Percentiles rank a stretch among this genome's conserved stretches.
These are phyloP conservation scores for Astrothelium subdiscretum DNA, from an alignment of 495 filamentous ascomycete genomes.

Conservation along the genomic window DNA sequence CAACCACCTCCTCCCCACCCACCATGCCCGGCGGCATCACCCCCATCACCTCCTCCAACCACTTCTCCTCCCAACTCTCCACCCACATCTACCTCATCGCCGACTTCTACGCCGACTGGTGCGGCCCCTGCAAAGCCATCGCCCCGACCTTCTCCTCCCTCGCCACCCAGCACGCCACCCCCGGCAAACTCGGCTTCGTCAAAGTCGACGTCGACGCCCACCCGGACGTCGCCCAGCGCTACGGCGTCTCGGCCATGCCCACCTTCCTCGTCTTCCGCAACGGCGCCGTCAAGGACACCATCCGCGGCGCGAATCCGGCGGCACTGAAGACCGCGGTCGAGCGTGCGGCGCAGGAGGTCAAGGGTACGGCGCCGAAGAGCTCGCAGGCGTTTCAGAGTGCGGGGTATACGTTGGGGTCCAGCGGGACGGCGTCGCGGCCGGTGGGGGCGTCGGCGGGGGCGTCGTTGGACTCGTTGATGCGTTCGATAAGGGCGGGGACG, in stretches of 20 bases:
- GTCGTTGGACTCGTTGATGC: conserved; percentile 32
- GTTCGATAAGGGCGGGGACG: conserved; percentile 25
- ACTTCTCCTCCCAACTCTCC: not conserved
- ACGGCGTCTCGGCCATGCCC: conserved; percentile 33
- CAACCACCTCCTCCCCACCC: not conserved
- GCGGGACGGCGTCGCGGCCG: not conserved
- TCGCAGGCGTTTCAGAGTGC: conserved; percentile 28
- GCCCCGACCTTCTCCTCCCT: conserved; percentile 46
- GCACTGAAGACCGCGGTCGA: conserved; percentile 14
- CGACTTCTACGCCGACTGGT: conserved; percentile 33
- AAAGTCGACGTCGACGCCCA: conserved; percentile 48
- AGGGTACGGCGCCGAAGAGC: conserved; percentile 24
- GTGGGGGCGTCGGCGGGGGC: conserved; percentile 12
- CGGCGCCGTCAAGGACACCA: conserved; percentile 13
- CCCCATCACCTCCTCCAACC: not conserved
- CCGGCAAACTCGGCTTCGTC: conserved; percentile 40
- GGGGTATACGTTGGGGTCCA: conserved; percentile 28
- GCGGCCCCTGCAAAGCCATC: conserved; percentile 56
- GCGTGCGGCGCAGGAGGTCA: conserved; percentile 35
- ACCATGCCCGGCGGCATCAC: not conserved
- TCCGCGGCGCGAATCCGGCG: conserved; percentile 17
- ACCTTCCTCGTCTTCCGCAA: conserved; percentile 21
- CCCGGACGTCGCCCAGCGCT: conserved; percentile 35
- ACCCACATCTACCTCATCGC: not conserved
- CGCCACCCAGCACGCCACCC: conserved; percentile 32